phyloP scores from a whole-genome alignment of 2,329 filamentous ascomycete genomes.

The Colletotrichum brevisporum region DNA sequence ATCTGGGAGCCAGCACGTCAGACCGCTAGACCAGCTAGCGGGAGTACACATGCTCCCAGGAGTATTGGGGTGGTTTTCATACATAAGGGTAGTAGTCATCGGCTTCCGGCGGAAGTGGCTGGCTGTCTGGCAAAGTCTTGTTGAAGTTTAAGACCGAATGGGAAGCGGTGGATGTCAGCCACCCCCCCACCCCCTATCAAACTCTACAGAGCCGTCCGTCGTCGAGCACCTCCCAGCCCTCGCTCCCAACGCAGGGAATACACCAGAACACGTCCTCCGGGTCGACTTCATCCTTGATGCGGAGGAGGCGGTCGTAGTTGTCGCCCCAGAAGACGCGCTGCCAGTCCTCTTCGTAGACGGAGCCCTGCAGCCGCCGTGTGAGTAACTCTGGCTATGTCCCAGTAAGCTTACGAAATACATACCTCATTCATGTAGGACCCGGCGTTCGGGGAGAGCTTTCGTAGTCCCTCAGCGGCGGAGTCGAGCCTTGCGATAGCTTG shows the following conservation, averaged over 20 bases:
- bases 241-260: conserved; percentile 29
- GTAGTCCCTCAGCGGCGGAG: conserved; percentile 50
- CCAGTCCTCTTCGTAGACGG: conserved; percentile 37
- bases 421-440: conserved; percentile 41
- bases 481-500: conserved; percentile 48
- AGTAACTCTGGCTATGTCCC: background rate
- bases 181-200: background rate
- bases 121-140: too few species aligned
- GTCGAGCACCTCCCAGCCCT: conserved; percentile 22
- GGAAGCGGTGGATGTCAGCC: background rate
- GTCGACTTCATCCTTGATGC: conserved; percentile 37
- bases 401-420: conserved; percentile 28
- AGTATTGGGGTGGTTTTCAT: too few species aligned
- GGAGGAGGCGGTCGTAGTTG: conserved; percentile 30
- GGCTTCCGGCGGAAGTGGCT: too few species aligned
- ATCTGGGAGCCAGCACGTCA: background rate
- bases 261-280: conserved; percentile 37
- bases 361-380: background rate
- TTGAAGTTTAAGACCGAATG: background rate
- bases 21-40: background rate
- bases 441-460: conserved; percentile 36
- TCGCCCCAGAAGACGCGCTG: conserved; percentile 38
- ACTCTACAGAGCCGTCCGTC: conserved; percentile 26
- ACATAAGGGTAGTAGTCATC: too few species aligned
- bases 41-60: too few species aligned